phyloP scores from a whole-genome alignment of 2,329 filamentous ascomycete species.

The Cercospora sp. region DNA sequence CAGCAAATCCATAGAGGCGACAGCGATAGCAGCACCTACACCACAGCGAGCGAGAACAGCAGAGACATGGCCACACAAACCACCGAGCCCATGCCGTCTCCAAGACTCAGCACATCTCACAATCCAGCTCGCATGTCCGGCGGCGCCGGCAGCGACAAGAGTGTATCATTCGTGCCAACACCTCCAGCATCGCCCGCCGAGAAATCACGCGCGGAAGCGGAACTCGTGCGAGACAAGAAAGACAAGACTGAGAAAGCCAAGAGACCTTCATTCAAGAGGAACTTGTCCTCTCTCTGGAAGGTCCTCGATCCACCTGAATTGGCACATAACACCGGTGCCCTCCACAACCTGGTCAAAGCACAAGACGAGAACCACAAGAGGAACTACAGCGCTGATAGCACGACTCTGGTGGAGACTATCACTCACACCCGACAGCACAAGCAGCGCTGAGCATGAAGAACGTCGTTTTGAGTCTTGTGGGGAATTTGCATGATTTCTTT shows the following conservation, averaged over 20 bases:
- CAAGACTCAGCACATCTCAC: neutral
- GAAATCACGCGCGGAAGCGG: constrained; percentile 1
- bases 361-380: constrained; percentile 6
- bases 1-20: constrained; percentile 31
- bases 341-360: constrained; percentile 19
- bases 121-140: constrained; percentile 1
- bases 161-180: constrained; percentile 3
- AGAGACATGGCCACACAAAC: constrained; percentile 15
- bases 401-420: constrained; percentile 10
- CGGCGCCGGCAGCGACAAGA: constrained; percentile 4
- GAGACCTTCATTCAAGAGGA: constrained; percentile 18
- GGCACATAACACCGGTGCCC: constrained; percentile 17
- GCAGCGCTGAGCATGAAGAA: neutral
- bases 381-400: constrained; percentile 6
- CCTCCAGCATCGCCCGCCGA: neutral
- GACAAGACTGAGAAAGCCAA: constrained; percentile 8
- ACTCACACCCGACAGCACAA: neutral
- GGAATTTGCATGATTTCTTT: neutral
- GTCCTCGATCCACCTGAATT: constrained; percentile 22
- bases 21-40: constrained; percentile 13
- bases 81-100: neutral
- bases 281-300: constrained; percentile 21
- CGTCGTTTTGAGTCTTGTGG: neutral
- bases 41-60: constrained; percentile 7
- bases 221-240: constrained; percentile 9